phyloP scores from a whole-genome alignment of 2,329 filamentous ascomycete genomes.

The Aspergillus aculeatinus region DNA sequence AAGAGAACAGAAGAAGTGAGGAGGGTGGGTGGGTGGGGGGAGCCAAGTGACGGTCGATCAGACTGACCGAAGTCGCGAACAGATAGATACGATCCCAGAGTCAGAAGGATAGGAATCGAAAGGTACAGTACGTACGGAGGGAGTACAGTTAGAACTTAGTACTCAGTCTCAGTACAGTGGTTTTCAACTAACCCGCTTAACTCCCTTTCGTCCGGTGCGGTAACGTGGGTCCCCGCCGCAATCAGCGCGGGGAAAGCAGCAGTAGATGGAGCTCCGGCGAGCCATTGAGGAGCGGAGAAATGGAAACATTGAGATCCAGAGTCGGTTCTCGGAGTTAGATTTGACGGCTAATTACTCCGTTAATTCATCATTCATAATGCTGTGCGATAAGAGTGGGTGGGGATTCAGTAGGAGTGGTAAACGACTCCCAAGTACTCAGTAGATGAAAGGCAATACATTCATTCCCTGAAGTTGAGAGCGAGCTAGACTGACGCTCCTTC shows the following conservation, averaged over 20 bases:
- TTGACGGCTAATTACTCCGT: neutral
- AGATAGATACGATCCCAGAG: no score
- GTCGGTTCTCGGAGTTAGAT: neutral
- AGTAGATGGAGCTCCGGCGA: neutral
- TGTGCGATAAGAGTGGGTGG: neutral
- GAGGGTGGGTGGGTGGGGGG: neutral
- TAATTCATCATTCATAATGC: neutral
- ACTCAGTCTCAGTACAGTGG: no score
- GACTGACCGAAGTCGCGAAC: neutral
- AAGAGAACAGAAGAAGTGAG: neutral
- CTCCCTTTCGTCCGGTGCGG: slow-evolving; percentile 2
- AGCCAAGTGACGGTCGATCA: neutral
- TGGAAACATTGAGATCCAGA: neutral
- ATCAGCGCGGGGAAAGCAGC: neutral
- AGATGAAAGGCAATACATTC: neutral
- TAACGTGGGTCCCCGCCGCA: neutral
- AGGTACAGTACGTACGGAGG: no score
- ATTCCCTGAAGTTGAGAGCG: no score
- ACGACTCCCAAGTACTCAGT: neutral
- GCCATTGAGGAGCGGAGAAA: neutral
- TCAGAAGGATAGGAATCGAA: no score
- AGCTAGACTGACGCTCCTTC: no score
- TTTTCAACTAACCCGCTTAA: neutral
- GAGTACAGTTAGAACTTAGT: no score
- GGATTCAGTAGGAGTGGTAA: neutral